Evolutionary conservation across 2,329 filamentous ascomycete genomes (phyloP).

Genomic region (Epichloe coenophiala): DNA sequence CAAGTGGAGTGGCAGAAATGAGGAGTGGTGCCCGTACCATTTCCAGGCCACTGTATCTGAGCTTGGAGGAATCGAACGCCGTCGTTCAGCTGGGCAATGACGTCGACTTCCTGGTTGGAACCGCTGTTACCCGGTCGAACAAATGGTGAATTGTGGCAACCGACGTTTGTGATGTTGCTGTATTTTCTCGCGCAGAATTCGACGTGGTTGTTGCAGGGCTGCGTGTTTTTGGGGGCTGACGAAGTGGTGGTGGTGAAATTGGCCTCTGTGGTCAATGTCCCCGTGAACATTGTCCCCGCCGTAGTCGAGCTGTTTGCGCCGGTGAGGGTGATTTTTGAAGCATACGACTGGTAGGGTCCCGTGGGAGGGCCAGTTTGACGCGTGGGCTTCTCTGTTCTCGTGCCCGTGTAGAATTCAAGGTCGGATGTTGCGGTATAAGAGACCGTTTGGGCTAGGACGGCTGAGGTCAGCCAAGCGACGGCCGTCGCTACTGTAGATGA

Average conservation of each 20-base stretch:
- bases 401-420: conserved; percentile 24
- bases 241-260: conserved; percentile 25
- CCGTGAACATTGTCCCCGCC: conserved; percentile 19
- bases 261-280: conserved; percentile 24
- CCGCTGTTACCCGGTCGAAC: conserved; percentile 55
- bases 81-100: conserved; percentile 63
- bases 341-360: conserved; percentile 30
- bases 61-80: conserved; percentile 53
- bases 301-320: conserved; percentile 20
- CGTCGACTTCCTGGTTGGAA: conserved; percentile 58
- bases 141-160: conserved; percentile 74
- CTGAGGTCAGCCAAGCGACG: conserved; percentile 10
- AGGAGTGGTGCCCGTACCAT: conserved; percentile 27
- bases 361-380: conserved; percentile 26
- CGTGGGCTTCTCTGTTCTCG: conserved; percentile 24
- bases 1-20: conserved; percentile 83
- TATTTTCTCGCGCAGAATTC: conserved; percentile 68
- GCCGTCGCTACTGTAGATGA: conserved; percentile 5
- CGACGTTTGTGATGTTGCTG: conserved; percentile 68
- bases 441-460: conserved; percentile 13
- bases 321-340: conserved; percentile 28
- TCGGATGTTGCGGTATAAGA: conserved; percentile 19
- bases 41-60: conserved; percentile 45
- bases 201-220: conserved; percentile 65
- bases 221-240: conserved; percentile 49